Evolutionary conservation across 305 asterid species (phyloP).

Genomic region (Fraxinus paxiana): DNA sequence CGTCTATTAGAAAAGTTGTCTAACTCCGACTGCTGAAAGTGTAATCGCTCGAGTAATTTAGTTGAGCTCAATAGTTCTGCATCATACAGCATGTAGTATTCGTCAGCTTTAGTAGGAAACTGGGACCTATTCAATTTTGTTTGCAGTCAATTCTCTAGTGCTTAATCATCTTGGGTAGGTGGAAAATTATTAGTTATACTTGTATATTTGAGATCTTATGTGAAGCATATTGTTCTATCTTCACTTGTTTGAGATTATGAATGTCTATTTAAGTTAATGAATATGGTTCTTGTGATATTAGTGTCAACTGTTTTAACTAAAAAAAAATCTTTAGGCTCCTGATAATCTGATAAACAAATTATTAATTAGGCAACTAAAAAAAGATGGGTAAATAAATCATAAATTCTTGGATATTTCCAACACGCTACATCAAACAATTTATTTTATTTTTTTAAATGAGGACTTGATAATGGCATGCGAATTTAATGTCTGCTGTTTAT

Average conservation of each 20-base stretch:
- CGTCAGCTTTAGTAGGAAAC: neutral
- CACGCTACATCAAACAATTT: neutral
- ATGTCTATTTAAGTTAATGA: neutral
- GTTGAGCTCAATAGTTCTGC: neutral
- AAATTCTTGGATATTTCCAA: neutral
- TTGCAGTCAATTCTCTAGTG: neutral
- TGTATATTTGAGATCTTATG: neutral
- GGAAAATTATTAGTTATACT: neutral
- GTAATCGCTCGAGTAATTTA: neutral
- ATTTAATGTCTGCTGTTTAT: neutral
- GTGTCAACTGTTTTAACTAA: neutral
- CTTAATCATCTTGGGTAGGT: neutral
- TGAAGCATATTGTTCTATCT: neutral
- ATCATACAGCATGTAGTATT: neutral
- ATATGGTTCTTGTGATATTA: neutral
- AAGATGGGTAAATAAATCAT: neutral
- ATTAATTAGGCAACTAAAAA: neutral
- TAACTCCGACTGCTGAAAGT: neutral
- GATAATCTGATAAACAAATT: neutral
- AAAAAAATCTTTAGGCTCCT: neutral
- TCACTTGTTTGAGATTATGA: neutral
- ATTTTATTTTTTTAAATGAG: neutral
- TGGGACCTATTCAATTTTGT: neutral
- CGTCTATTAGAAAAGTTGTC: neutral
- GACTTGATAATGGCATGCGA: neutral